phyloP scores from a whole-genome alignment of 345 rosid species.

The Corchorus capsularis region DNA sequence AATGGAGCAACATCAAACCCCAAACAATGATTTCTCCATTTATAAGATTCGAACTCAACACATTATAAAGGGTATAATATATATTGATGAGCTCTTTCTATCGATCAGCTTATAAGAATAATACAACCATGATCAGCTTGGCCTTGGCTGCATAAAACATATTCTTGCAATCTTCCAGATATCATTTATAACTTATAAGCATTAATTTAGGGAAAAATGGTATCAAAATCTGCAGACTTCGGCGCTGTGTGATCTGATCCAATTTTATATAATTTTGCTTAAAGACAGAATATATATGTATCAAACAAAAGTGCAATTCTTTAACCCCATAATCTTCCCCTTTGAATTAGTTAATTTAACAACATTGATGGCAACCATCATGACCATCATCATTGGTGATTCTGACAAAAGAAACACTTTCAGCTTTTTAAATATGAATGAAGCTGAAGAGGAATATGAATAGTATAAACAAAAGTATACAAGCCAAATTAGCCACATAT shows the following conservation, averaged over 20 bases:
- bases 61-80: too few species aligned
- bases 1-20: too few species aligned
- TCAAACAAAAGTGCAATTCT: slow-evolving; percentile 20
- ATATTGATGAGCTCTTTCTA: too few species aligned
- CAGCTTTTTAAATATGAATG: not conserved
- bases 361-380: slow-evolving; percentile 30
- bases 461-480: not conserved
- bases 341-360: not conserved
- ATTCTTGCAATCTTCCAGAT: slow-evolving; percentile 34
- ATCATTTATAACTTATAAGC: not conserved
- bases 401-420: slow-evolving; percentile 35
- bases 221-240: not conserved
- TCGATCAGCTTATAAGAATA: not conserved
- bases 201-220: not conserved
- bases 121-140: slow-evolving; percentile 3
- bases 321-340: slow-evolving; percentile 22
- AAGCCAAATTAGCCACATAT: not conserved
- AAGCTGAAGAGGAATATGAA: not conserved
- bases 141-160: not conserved
- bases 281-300: slow-evolving; percentile 18
- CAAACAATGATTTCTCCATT: too few species aligned
- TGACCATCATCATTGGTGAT: slow-evolving; percentile 48
- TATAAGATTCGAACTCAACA: too few species aligned
- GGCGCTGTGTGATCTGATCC: not conserved
- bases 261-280: slow-evolving; percentile 13